These are phyloP conservation scores for Eucalyptus rudis DNA, from an alignment of 345 rosid species.

Conservation along the genomic window DNA sequence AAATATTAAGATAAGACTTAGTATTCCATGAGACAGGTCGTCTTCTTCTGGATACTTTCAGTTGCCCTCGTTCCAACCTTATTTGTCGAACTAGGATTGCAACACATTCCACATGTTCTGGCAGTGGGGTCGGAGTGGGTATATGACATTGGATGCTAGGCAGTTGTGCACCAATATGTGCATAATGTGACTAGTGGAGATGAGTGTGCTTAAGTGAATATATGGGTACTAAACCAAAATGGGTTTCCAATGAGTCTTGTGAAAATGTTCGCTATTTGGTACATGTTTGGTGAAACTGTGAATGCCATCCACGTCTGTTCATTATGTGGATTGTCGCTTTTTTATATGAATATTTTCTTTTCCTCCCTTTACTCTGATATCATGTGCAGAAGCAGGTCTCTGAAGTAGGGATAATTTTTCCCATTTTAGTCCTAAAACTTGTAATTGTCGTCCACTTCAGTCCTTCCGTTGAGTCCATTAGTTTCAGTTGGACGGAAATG, in stretches of 20 bases:
- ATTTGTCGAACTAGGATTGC: neutral
- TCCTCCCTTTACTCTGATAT: neutral
- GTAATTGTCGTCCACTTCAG: neutral
- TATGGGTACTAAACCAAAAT: neutral
- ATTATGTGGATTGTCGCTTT: neutral
- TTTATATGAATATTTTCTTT: neutral
- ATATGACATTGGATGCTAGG: neutral
- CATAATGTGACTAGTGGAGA: neutral
- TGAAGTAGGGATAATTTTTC: neutral
- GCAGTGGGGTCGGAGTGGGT: neutral
- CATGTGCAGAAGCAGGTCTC: neutral
- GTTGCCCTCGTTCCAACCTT: neutral
- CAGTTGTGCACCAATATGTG: neutral
- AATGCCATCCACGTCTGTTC: neutral
- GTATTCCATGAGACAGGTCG: neutral
- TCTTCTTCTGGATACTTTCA: neutral
- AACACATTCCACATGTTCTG: neutral
- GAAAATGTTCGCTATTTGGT: neutral
- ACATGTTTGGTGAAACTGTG: neutral
- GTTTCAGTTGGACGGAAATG: neutral
- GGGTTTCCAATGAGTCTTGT: neutral
- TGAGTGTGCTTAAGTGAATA: neutral
- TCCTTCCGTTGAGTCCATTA: neutral
- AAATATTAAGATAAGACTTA: neutral
- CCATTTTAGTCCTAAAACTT: neutral